A percentile compares a stretch with the other conserved stretches of the same genome.
Evolutionary conservation across 345 rosid species (phyloP).

Genomic region (Rhodomyrtus tomentosa): DNA sequence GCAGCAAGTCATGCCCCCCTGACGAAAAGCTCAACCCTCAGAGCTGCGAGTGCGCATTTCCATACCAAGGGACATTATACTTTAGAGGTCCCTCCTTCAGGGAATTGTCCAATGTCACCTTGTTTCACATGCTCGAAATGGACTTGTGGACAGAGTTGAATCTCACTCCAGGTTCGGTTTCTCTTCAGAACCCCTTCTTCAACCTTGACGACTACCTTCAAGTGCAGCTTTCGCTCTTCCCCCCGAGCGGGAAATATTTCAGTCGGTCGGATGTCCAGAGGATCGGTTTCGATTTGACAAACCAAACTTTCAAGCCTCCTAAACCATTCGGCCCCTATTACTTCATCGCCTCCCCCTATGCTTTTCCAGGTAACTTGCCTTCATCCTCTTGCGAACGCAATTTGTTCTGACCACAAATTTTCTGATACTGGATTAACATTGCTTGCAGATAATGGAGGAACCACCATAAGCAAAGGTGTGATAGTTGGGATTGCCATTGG

Average conservation of each 20-base stretch:
- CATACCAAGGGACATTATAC: slow-evolving; percentile 75
- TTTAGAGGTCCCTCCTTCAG: slow-evolving; percentile 73
- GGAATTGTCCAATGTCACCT: slow-evolving; percentile 47
- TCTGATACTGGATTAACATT: background rate
- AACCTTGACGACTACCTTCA: slow-evolving; percentile 84
- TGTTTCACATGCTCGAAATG: slow-evolving; percentile 76
- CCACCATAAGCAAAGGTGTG: slow-evolving; percentile 29
- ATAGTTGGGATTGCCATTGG: slow-evolving; percentile 42
- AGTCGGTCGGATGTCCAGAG: slow-evolving; percentile 54
- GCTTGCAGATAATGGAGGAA: slow-evolving; percentile 13
- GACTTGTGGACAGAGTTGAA: slow-evolving; percentile 62
- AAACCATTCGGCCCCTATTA: slow-evolving; percentile 75
- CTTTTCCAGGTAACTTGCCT: slow-evolving; percentile 51
- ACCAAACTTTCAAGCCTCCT: slow-evolving; percentile 95
- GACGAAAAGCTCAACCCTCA: slow-evolving; percentile 83
- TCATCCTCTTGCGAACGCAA: background rate
- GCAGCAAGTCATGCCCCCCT: slow-evolving; percentile 39
- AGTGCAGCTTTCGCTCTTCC: slow-evolving; percentile 74
- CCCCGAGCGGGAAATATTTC: slow-evolving; percentile 46
- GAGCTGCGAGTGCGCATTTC: slow-evolving; percentile 87
- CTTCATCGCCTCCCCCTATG: slow-evolving; percentile 75
- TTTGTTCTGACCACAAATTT: background rate
- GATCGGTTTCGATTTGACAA: slow-evolving; percentile 69
- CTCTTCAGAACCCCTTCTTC: slow-evolving; percentile 74
- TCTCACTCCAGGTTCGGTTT: slow-evolving; percentile 76